Conservation (phyloP, 2,329 filamentous ascomycete genomes). For the Arthrobotrys entomopaga region DNA sequence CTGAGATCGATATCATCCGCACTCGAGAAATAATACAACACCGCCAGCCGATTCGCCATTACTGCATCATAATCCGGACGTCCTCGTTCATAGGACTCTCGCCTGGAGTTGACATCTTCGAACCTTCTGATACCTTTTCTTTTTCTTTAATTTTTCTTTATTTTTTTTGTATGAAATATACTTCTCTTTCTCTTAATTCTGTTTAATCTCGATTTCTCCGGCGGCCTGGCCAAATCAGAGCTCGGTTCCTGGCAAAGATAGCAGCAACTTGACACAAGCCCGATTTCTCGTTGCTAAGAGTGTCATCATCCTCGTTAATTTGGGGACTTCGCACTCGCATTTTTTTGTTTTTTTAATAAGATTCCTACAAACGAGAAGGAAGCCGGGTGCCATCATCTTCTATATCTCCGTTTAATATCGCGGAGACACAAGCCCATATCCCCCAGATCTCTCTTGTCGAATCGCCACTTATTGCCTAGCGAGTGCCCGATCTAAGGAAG, state of each 20-base stretch:
- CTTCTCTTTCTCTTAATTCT: not conserved
- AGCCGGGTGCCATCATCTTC: constrained; percentile 13
- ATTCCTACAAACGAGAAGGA: constrained; percentile 12
- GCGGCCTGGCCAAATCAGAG: constrained; percentile 48
- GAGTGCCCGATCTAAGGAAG: constrained; percentile 38
- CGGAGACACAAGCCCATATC: constrained; percentile 40
- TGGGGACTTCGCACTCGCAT: constrained; percentile 39
- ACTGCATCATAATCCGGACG: constrained; percentile 12
- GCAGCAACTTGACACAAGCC: constrained; percentile 49
- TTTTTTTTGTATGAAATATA: no score
- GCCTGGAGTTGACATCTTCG: not conserved
- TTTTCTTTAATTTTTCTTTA: no score
- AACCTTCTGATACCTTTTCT: no score
- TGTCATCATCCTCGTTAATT: constrained; percentile 53
- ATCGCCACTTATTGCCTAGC: constrained; percentile 47
- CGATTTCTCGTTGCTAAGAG: constrained; percentile 9
- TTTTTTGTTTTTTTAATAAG: constrained; percentile 1
- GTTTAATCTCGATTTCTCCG: constrained; percentile 16
- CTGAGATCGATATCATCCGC: constrained; percentile 16
- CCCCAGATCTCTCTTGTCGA: constrained; percentile 44
- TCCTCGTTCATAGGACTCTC: constrained; percentile 13
- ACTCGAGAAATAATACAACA: constrained; percentile 6
- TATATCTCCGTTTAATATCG: constrained; percentile 53
- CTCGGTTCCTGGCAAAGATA: constrained; percentile 43
- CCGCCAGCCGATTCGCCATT: constrained; percentile 27